These are phyloP conservation scores for Colletotrichum endophyticum DNA, from an alignment of 2,329 filamentous ascomycete species.

Conservation along the genomic window DNA sequence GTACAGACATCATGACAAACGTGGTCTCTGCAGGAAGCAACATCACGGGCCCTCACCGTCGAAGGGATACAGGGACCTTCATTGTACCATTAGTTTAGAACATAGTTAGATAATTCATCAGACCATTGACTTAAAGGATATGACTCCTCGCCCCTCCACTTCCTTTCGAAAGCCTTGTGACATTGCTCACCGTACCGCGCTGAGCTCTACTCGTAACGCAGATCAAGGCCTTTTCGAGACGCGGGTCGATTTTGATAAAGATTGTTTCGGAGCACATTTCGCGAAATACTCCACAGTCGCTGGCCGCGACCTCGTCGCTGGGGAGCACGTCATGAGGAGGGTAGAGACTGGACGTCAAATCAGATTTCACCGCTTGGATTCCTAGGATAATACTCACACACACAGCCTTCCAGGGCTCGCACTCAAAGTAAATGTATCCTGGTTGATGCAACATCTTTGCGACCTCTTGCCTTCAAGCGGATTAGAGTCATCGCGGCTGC, in stretches of 20 bases:
- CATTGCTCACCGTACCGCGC: accelerated
- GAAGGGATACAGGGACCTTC: neutral
- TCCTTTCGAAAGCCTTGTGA: neutral
- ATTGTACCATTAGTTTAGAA: neutral
- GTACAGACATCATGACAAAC: neutral
- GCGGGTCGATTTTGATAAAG: accelerated
- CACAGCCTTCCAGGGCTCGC: neutral
- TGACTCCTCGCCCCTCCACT: neutral
- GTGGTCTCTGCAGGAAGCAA: neutral
- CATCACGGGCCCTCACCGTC: accelerated
- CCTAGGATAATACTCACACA: neutral
- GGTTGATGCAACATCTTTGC: neutral
- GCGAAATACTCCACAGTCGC: accelerated
- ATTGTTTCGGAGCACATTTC: neutral
- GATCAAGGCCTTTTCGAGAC: neutral
- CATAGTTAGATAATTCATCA: neutral
- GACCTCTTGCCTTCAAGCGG: accelerated
- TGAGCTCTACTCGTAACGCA: neutral
- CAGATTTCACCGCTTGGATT: neutral
- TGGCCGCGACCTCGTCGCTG: accelerated
- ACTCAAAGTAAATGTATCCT: neutral
- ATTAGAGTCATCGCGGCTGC: neutral
- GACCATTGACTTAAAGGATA: neutral
- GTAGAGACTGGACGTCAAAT: neutral
- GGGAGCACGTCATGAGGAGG: neutral